Conservation (phyloP, 345 rosid species). For the Mercurialis annua region DNA sequence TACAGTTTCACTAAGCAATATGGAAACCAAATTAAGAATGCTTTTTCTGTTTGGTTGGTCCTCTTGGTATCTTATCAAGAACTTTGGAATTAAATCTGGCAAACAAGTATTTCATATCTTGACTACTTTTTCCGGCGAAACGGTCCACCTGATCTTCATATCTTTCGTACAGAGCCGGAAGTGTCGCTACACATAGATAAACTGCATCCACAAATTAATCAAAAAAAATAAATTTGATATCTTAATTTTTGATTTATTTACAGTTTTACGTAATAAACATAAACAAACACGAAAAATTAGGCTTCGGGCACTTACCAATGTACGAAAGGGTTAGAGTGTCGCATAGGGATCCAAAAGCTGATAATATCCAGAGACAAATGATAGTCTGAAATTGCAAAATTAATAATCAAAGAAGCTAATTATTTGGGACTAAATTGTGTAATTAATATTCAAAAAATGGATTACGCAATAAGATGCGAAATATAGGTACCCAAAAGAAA, state of each 20-base stretch:
- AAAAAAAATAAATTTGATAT: background rate
- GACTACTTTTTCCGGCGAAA: conserved; percentile 38
- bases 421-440: background rate
- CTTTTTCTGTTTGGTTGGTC: conserved; percentile 23
- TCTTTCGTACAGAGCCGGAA: conserved; percentile 43
- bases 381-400: conserved; percentile 32
- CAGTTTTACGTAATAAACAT: background rate
- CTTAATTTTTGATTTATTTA: background rate
- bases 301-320: conserved; percentile 31
- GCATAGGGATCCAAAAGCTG: conserved; percentile 38
- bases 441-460: background rate
- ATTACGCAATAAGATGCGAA: background rate
- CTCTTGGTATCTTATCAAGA: conserved; percentile 50
- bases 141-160: conserved; percentile 37
- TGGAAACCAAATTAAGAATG: background rate
- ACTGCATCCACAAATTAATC: conserved; percentile 24
- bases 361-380: conserved; percentile 40
- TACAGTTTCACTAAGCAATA: no score
- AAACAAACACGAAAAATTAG: background rate
- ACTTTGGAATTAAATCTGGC: conserved; percentile 38
- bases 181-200: conserved; percentile 36
- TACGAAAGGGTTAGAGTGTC: conserved; percentile 44
- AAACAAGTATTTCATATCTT: conserved; percentile 28
- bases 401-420: background rate
- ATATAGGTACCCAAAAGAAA: conserved; percentile 36